Evolutionary conservation across 1,139 yeast species (phyloP).

Genomic region (Nakaseomyces kungkrabaensis): DNA sequence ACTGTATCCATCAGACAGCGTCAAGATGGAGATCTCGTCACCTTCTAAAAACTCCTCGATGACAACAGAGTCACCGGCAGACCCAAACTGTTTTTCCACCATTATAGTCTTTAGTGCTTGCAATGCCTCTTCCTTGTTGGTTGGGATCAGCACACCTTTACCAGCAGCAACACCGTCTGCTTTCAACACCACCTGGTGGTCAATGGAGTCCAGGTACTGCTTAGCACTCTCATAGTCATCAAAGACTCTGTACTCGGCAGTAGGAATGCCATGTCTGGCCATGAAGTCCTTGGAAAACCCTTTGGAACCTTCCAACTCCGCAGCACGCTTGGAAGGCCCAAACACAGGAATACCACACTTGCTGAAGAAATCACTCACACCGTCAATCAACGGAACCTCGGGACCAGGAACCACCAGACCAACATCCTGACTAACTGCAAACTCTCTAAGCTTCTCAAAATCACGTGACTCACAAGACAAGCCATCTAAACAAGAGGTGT

Average conservation of each 20-base stretch:
- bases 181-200: slow-evolving; percentile 80
- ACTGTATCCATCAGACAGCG: slow-evolving; percentile 90
- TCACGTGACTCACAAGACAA: slow-evolving; percentile 53
- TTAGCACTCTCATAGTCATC: slow-evolving; percentile 65
- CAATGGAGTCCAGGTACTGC: slow-evolving; percentile 48
- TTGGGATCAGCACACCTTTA: slow-evolving; percentile 93
- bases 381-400: slow-evolving; percentile 97
- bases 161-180: slow-evolving; percentile 99
- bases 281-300: slow-evolving; percentile 89
- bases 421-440: slow-evolving; percentile 60
- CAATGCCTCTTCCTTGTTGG: slow-evolving; percentile 71
- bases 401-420: slow-evolving; percentile 92
- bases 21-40: slow-evolving; percentile 87
- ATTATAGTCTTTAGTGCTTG: slow-evolving; percentile 79
- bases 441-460: slow-evolving; percentile 49
- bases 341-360: slow-evolving; percentile 87
- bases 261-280: slow-evolving; percentile 86
- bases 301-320: slow-evolving; percentile 94
- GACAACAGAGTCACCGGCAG: slow-evolving; percentile 93
- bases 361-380: slow-evolving; percentile 60
- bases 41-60: slow-evolving; percentile 95
- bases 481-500: slow-evolving; percentile 48
- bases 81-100: slow-evolving; percentile 83
- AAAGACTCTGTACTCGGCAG: slow-evolving; percentile 83
- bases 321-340: slow-evolving; percentile 89